phyloP scores from a whole-genome alignment of 768 basidiomycete species.

The Auricularia sp. region DNA sequence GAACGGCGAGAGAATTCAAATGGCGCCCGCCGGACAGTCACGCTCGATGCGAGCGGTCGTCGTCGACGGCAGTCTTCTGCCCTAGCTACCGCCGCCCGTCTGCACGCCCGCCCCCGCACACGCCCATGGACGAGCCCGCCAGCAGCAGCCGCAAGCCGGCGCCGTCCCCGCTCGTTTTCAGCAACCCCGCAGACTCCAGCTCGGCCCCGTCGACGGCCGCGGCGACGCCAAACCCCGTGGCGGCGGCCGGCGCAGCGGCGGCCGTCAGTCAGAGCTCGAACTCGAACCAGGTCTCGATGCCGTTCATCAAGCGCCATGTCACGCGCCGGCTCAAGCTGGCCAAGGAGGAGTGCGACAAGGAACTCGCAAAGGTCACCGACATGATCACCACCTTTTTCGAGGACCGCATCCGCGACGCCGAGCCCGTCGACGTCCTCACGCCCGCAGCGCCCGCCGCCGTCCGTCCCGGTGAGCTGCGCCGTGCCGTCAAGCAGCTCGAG shows the following conservation, averaged over 20 bases:
- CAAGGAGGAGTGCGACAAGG: conserved; percentile 94
- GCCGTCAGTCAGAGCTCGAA: conserved; percentile 32
- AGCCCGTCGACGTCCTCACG: conserved; percentile 29
- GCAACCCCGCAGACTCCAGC: neutral
- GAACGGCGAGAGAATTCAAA: too few species aligned
- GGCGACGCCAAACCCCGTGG: conserved; percentile 1
- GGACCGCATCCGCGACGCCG: conserved; percentile 71
- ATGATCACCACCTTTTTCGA: conserved; percentile 94
- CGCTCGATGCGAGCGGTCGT: too few species aligned
- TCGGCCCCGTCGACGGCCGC: conserved; percentile 1
- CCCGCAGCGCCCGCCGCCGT: neutral
- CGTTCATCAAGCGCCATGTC: conserved; percentile 87
- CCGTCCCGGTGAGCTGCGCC: conserved; percentile 1
- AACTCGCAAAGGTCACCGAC: conserved; percentile 86
- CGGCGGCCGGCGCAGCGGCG: conserved; percentile 25
- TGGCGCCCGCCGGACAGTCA: too few species aligned
- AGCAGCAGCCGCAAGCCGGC: neutral
- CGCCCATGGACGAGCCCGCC: neutral
- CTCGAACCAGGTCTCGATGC: conserved; percentile 80
- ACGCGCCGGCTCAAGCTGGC: conserved; percentile 86
- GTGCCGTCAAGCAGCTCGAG: conserved; percentile 20
- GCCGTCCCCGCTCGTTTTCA: neutral
- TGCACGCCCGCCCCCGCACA: neutral
- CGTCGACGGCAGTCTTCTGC: neutral
- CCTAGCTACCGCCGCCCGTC: neutral